Base-by-base conservation (phyloP, 257 asterid species). In the Misopates orontium region DNA sequence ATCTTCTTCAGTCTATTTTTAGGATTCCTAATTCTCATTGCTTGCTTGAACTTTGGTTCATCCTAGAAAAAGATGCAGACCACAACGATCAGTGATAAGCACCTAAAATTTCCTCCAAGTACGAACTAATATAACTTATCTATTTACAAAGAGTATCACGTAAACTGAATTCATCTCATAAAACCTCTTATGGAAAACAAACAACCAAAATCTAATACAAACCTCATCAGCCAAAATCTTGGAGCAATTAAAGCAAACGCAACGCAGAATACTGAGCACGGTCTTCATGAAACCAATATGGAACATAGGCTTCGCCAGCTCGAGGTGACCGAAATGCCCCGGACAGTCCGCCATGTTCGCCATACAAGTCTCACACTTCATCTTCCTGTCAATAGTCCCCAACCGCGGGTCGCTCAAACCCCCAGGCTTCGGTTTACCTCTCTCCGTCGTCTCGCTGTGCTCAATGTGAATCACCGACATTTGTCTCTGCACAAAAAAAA, bases 351-450 rank as follows among this genome's bases (percentile, higher is more conserved):
- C 99, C 99, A 94, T 94, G 61, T 75, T 90, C 1, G 96, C 86
- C 97, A 90, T 94, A 81, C 99, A 94, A 10, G 99, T 94, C 77
- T 94, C 99, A 22, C 99, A 94, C 83, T 94, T 94, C 87, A 85
- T 75, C 77, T 90, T 94, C 74, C 99, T 72, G 67, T 94, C 99
- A 63, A 94, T 94, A 4, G 99, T 94, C 68, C 99, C 99, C 18
- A 94, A 81, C 13, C 91, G 79, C 16, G 89, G 89, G 72, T 94
- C 99, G 68, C 97, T 90, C 64, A 90, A 60, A 21, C 99, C 99
- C 5, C 95, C 97, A 0, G 85, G 74, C 82, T 94, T 94, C 53
- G 99, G 97, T 84, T 94, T 94, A 41, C 99, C 97, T 66, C 95
- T 84, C 48, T 94, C 97, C 54, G 88, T 94, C 42, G 99, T 90